Evolutionary conservation across 768 basidiomycete genomes (phyloP), one percentile per base, ranked within the genome.

Genomic region (Tylopilus balloui): DNA sequence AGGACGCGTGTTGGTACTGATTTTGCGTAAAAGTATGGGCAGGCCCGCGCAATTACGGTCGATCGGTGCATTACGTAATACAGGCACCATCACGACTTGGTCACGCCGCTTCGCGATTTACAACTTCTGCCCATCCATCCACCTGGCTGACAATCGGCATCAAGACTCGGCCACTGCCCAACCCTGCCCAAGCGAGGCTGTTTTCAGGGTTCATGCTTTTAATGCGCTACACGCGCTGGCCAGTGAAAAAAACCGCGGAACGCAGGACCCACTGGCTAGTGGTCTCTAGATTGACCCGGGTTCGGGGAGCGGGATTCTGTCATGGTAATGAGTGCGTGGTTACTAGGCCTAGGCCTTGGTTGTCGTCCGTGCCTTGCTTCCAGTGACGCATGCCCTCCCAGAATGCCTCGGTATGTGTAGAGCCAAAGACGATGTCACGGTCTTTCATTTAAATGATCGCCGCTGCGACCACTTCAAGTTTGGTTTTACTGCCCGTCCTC

Each of bases 21-120:
- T 17, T 47, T 25, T 36, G 27, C n/a, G 48, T 49, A 49, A 47
- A 47, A 25, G 31, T 13, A n/a, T n/a, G n/a, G n/a, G n/a, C n/a
- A n/a, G n/a, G n/a, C n/a, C n/a, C n/a, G n/a, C n/a, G n/a, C n/a
- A n/a, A n/a, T n/a, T n/a, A n/a, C n/a, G n/a, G n/a, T n/a, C n/a
- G n/a, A n/a, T n/a, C n/a, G n/a, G n/a, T n/a, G n/a, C n/a, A n/a
- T n/a, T n/a, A n/a, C n/a, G n/a, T n/a, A n/a, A n/a, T n/a, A n/a
- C 36, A 39, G 36, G 29, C 17, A 47, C 47, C 6, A 47, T 42
- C 35, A 36, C 34, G 10, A n/a, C 20, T n/a, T n/a, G n/a, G n/a
- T n/a, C n/a, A n/a, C n/a, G n/a, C n/a, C n/a, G n/a, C 17, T 19
- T 19, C 17, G 34, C 34, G 11, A 17, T 35, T 6, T 3, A 10